Evolutionary conservation across 441 rosid species (phyloP), one percentile per base, ranked within the genome.

Genomic region (Euphorbia corollata): DNA sequence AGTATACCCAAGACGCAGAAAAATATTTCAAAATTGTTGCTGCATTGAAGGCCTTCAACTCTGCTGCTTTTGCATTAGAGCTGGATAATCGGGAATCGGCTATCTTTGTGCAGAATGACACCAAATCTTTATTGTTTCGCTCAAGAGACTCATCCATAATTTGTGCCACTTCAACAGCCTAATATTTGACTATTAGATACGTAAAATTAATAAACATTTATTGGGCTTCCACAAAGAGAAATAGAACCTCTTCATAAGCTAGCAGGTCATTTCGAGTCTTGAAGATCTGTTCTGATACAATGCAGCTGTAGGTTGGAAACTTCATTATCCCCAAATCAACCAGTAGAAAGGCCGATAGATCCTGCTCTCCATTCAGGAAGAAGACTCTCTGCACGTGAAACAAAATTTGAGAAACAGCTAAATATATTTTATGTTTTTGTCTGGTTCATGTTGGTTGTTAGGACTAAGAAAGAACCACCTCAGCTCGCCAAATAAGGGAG

Each of bases 161-260:
- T 75, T 93, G 97, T 39, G 96, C 95, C 74, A 93, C 83, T 86
- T 86, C 96, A 82, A 89, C 83, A 64, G 97, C 96, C 97, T 93
- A 74, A 70, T 20, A 70, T 62, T 79, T 27, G 68, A 70, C 20
- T 24, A 60, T 59, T 59, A 59, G 23, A 78, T 45, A 72, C 47
- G 50, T 71, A 65, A 71, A 71, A 27, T 60, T 24, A 68, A 65
- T 57, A 55, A 43, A 73, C 61, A 4, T 16, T 22, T 38, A 67
- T 47, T 13, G 64, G 30, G 41, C 48, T 60, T 61, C 48, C 56
- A 56, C 47, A 77, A 47, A 55, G 16, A 76, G 76, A 83, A 74
- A 60, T 19, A 67, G 47, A 43, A 93, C 98, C 96, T 93, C 96
- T 81, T 93, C 98, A 75, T 88, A 93, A 76, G 89, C 97, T 74